A percentile compares a stretch with the other conserved stretches of the same genome.
Conservation (phyloP, 108 stramenopile genomes). For the Epipyxis sp. region DNA sequence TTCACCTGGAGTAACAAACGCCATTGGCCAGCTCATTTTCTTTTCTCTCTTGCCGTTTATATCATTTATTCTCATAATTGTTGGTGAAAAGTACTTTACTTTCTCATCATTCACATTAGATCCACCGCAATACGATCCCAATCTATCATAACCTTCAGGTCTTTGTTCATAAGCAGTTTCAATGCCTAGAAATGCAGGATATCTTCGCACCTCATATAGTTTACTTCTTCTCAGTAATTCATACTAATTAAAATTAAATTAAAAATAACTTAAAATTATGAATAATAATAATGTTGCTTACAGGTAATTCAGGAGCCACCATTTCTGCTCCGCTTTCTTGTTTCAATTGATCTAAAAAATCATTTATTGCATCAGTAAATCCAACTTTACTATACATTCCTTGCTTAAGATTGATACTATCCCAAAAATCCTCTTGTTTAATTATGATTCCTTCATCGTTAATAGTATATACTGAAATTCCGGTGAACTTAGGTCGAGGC, state of each 20-base stretch:
- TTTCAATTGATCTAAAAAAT: conserved; percentile 69
- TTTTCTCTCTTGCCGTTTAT: conserved; percentile 58
- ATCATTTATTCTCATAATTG: conserved; percentile 66
- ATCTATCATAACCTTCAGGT: conserved; percentile 70
- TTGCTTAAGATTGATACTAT: conserved; percentile 73
- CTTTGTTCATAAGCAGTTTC: conserved; percentile 64
- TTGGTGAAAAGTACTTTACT: conserved; percentile 70
- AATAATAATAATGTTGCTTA: background rate
- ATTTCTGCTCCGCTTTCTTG: conserved; percentile 49
- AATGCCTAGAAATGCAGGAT: conserved; percentile 64
- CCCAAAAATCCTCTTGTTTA: conserved; percentile 87
- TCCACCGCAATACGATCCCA: conserved; percentile 64
- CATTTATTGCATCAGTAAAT: conserved; percentile 62
- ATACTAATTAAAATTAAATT: conserved; percentile 36
- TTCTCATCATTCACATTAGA: conserved; percentile 36
- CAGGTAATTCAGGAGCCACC: conserved; percentile 70
- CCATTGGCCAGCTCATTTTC: conserved; percentile 76
- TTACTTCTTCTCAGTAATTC: conserved; percentile 70
- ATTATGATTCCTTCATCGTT: conserved; percentile 52
- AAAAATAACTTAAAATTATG: background rate
- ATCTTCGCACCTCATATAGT: conserved; percentile 73
- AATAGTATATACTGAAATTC: conserved; percentile 82
- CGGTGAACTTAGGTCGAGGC: conserved; percentile 82
- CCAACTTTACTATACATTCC: conserved; percentile 3
- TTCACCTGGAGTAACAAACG: conserved; percentile 61